Evolutionary conservation across 352 stramenopile species (phyloP).

Genomic region (Pythium aphanidermatum): DNA sequence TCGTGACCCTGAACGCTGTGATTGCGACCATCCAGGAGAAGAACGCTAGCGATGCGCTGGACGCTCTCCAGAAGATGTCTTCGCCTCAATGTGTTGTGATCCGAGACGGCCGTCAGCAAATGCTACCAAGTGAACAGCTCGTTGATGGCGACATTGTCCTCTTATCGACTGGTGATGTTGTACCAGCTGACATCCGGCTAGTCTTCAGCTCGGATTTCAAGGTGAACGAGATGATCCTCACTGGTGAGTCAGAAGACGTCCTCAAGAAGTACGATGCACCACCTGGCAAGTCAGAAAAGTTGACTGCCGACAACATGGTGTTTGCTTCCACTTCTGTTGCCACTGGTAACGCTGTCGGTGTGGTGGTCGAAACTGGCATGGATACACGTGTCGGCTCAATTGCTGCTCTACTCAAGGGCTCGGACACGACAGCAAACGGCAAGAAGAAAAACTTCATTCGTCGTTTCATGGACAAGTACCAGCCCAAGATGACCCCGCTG

Average conservation of each 20-base stretch:
- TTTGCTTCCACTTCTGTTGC: conserved; percentile 88
- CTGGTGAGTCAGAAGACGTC: conserved; percentile 87
- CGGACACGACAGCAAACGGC: conserved; percentile 14
- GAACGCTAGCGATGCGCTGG: conserved; percentile 61
- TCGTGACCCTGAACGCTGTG: conserved; percentile 66
- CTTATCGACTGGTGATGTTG: conserved; percentile 89
- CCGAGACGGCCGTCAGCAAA: conserved; percentile 36
- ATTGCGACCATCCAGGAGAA: conserved; percentile 66
- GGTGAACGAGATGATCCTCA: conserved; percentile 94
- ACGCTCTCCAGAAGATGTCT: conserved; percentile 68
- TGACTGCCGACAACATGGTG: conserved; percentile 84
- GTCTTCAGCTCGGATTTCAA: conserved; percentile 76
- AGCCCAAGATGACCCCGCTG: conserved; percentile 83
- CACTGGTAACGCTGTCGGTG: conserved; percentile 45
- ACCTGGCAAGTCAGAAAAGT: conserved; percentile 39
- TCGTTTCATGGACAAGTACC: conserved; percentile 55
- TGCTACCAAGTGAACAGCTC: conserved; percentile 54
- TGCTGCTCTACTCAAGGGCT: conserved; percentile 43
- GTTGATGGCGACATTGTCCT: conserved; percentile 76
- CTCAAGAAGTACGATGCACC: conserved; percentile 57
- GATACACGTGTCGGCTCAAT: conserved; percentile 57
- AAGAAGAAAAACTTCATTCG: conserved; percentile 47
- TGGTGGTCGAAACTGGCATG: conserved; percentile 67
- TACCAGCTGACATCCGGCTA: conserved; percentile 89
- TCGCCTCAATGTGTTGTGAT: conserved; percentile 56